Conservation (phyloP, 2,329 filamentous ascomycete genomes). For the Aurifilum marmelostoma region DNA sequence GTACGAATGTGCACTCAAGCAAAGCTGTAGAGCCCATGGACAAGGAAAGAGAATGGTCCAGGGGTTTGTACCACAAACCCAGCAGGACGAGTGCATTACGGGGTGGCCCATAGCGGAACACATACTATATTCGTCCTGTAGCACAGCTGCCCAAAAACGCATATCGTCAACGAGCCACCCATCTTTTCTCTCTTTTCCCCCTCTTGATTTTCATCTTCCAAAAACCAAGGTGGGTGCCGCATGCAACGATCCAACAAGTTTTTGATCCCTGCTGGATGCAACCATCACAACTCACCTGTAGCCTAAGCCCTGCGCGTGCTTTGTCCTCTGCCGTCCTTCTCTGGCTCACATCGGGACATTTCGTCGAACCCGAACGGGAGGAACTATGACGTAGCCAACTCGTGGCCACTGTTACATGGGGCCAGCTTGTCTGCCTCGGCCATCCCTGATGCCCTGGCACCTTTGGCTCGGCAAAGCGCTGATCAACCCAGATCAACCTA, state of each 20-base stretch:
- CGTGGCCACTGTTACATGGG: not conserved
- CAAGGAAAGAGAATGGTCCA: not conserved
- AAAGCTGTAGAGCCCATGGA: not conserved
- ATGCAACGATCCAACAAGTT: conserved; percentile 8
- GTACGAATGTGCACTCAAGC: not conserved
- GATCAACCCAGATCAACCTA: not conserved
- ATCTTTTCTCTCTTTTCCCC: not conserved
- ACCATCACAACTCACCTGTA: conserved; percentile 5
- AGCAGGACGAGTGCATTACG: not conserved
- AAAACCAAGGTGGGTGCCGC: not conserved
- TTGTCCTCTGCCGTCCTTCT: not conserved
- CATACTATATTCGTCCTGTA: not conserved
- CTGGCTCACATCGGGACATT: not conserved
- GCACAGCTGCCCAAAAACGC: not conserved
- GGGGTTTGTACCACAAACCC: not conserved
- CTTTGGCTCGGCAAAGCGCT: not conserved
- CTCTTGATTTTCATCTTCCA: not conserved
- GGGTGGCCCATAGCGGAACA: not conserved
- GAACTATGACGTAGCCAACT: conserved; percentile 6
- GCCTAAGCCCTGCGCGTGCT: not conserved
- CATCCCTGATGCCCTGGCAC: not conserved
- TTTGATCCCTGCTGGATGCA: not conserved
- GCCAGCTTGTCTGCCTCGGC: not conserved
- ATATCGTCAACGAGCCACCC: conserved; percentile 3
- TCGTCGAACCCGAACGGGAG: not conserved